A percentile compares a stretch with the other conserved stretches of the same genome.
phyloP scores from a whole-genome alignment of 495 filamentous ascomycete species.

The Penicillium cataractarum region DNA sequence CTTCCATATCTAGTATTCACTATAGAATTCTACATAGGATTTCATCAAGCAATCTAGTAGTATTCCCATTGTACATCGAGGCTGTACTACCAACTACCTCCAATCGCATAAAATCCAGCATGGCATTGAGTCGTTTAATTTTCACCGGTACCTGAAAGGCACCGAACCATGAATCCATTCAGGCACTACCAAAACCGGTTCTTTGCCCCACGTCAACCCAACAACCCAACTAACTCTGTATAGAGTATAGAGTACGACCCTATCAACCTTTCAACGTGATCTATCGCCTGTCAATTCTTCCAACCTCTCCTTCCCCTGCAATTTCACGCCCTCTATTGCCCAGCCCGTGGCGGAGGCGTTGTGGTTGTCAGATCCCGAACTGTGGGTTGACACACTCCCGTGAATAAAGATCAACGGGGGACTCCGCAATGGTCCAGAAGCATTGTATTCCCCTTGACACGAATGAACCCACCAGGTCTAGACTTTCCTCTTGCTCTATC shows the following conservation, averaged over 20 bases:
- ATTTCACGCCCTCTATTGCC: background rate
- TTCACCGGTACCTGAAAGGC: background rate
- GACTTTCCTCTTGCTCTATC: background rate
- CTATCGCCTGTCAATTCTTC: background rate
- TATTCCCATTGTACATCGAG: background rate
- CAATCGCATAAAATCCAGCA: background rate
- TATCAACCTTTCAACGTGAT: background rate
- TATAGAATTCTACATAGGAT: background rate
- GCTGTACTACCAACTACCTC: background rate
- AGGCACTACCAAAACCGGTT: background rate
- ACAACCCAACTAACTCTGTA: background rate
- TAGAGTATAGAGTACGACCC: too few relatives aligned
- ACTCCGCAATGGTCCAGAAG: slow-evolving; percentile 29
- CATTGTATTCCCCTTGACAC: background rate
- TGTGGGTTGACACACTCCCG: slow-evolving; percentile 10
- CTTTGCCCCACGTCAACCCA: background rate
- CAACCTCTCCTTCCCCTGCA: background rate
- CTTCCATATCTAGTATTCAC: background rate
- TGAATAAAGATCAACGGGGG: slow-evolving; percentile 20
- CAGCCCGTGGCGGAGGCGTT: background rate
- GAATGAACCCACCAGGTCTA: background rate
- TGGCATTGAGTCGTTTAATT: background rate
- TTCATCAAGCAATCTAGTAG: background rate
- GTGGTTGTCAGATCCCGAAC: slow-evolving; percentile 16
- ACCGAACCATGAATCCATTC: slow-evolving; percentile 1